These are phyloP conservation scores for Gleditsia sinensis DNA, from an alignment of 306 rosid species.

Conservation along the genomic window DNA sequence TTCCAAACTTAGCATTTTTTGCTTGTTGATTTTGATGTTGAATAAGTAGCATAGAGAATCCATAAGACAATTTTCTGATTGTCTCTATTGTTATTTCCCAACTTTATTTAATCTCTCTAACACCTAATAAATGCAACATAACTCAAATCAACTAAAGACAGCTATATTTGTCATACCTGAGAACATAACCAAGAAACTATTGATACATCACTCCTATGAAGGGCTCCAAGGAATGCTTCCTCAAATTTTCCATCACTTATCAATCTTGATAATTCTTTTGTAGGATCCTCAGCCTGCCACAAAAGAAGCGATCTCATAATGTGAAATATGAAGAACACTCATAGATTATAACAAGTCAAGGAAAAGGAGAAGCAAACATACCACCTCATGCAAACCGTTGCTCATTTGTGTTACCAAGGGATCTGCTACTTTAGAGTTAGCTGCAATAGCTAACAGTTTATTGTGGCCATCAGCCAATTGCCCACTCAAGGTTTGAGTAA, in stretches of 20 bases:
- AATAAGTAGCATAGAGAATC: no score
- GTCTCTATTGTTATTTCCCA: no score
- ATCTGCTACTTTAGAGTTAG: conserved; percentile 53
- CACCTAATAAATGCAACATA: no score
- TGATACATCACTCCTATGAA: conserved; percentile 63
- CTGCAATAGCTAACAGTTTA: conserved; percentile 54
- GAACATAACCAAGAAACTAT: conserved; percentile 79
- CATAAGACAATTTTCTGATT: no score
- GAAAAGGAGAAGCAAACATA: conserved; percentile 34
- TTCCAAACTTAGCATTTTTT: no score
- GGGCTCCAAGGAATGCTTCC: conserved; percentile 71
- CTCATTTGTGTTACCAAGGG: conserved; percentile 55
- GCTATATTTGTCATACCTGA: conserved; percentile 50
- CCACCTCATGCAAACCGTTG: conserved; percentile 67
- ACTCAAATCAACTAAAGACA: no score
- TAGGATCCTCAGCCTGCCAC: conserved; percentile 65
- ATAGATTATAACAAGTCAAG: not conserved
- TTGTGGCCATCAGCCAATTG: conserved; percentile 68
- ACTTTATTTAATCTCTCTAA: no score
- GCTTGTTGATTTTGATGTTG: no score
- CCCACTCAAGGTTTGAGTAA: conserved; percentile 68
- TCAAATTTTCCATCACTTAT: conserved; percentile 60
- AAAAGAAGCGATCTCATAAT: conserved; percentile 6
- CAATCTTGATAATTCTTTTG: conserved; percentile 66
- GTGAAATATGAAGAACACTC: conserved; percentile 23